Base-by-base conservation (phyloP, 2,329 filamentous ascomycete species). In the Fusarium succisae region DNA sequence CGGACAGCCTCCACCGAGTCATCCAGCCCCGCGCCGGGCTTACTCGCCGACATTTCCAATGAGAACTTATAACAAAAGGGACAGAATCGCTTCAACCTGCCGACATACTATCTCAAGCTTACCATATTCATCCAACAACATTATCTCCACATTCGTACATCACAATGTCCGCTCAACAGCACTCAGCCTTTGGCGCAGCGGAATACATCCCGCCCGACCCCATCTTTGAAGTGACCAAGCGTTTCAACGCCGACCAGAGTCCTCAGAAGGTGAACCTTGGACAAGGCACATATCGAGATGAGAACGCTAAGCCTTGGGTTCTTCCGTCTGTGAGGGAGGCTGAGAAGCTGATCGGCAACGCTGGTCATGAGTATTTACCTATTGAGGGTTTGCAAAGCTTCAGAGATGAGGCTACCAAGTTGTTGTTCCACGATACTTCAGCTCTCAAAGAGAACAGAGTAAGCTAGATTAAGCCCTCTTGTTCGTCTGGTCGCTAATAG, bases 191-290 rank as follows among this genome's bases (percentile, higher is more conserved):
- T 32, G 69, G 66, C 5, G 54, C 69, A 15, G 77, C 76, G 26
- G 63, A 76, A 26, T 77, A 75, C 53, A 76, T 81, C 37, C 73
- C 79, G 9, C 77, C 79, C 1, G 81, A 83, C 62, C 68, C 75
- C 39, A 81, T 81, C 24, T 84, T 83, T 45, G 81, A 81, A 24
- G 76, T 84, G 3, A 83, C 80, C 4, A 79, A 77, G 50, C 65
- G 75, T 1, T 85, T 79, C 63, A 69, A 79, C 9, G 79, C 77
- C 0, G 82, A 85, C 38, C 26, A 66, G 5, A 45, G 63, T 12
- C 73, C 78, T 0, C 79, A 77, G 4, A 85, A 84, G 69, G 80
- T 83, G 59, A 84, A 84, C 47, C 77, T 85, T 11, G 82, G 82
- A 2, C 79, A 80, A 32, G 83, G 83, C 3, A 79, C 80, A 1